Evolutionary conservation across 208 protist genomes (phyloP).

Genomic region (Vickermania spadyakhi): DNA sequence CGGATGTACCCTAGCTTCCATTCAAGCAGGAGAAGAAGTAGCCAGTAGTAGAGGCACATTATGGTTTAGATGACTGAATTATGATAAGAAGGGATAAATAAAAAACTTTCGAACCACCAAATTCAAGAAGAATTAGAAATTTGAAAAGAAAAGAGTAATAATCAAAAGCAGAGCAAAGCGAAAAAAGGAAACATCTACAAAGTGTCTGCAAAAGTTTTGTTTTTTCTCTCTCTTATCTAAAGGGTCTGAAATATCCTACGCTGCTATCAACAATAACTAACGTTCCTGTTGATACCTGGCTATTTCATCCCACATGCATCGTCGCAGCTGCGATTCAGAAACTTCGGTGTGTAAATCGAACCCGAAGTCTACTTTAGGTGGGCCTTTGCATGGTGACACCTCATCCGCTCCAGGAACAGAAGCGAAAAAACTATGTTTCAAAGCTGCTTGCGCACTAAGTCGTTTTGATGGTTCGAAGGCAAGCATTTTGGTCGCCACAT

Average conservation of each 20-base stretch:
- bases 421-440: conserved; percentile 83
- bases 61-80: conserved; percentile 1
- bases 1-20: conserved; percentile 47
- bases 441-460: conserved; percentile 73
- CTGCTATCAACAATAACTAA: no score
- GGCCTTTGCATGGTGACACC: conserved; percentile 10
- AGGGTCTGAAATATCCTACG: no score
- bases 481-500: conserved; percentile 87
- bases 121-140: no score
- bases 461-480: conserved; percentile 85
- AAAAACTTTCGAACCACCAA: no score
- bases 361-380: conserved; percentile 45
- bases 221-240: no score
- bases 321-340: conserved; percentile 78
- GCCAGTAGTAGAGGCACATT: conserved; percentile 30
- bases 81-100: neutral
- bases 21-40: conserved; percentile 42
- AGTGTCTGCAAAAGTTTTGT: no score
- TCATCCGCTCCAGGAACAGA: conserved; percentile 23
- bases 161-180: no score
- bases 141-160: no score
- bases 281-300: conserved; percentile 42
- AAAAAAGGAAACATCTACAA: no score
- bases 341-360: conserved; percentile 84
- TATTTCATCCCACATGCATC: conserved; percentile 72